phyloP scores from a whole-genome alignment of 139 green algal species.

The Chlamydomonas applanata region DNA sequence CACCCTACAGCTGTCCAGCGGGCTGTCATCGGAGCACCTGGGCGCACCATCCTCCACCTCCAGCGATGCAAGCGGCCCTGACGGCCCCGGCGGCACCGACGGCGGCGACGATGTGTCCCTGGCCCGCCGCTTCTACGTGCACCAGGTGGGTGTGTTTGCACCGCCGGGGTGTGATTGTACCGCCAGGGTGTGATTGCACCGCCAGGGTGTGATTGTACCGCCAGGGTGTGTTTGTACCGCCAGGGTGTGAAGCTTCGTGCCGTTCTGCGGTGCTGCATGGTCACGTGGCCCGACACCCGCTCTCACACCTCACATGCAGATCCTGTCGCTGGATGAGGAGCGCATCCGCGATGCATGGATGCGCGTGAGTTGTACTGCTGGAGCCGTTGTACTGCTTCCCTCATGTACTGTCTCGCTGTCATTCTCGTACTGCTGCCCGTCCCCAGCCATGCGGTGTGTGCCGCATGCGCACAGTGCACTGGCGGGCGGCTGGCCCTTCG shows the following conservation, averaged over 20 bases:
- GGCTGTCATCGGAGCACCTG: background rate
- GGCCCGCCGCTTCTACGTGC: background rate
- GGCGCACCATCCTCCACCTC: too few species aligned
- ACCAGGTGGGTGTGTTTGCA: background rate
- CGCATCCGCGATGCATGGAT: conserved; percentile 68
- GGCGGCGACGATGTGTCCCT: background rate
- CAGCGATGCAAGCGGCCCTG: too few species aligned
- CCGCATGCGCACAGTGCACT: too few species aligned
- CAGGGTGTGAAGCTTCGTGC: background rate
- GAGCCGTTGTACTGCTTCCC: too few species aligned
- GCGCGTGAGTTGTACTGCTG: conserved; percentile 62
- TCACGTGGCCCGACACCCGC: conserved; percentile 29
- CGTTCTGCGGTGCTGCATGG: background rate
- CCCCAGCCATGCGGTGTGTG: too few species aligned
- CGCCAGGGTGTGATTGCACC: background rate
- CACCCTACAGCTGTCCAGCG: background rate
- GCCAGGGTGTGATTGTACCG: background rate
- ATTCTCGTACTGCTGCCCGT: too few species aligned
- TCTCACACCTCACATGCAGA: conserved; percentile 75
- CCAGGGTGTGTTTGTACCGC: conserved; percentile 14
- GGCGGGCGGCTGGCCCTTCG: too few species aligned
- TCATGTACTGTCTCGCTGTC: too few species aligned
- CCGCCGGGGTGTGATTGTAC: background rate
- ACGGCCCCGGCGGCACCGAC: background rate
- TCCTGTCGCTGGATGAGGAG: conserved; percentile 74